These are phyloP conservation scores for Trametes punicea DNA, from an alignment of 768 basidiomycete species.

Conservation along the genomic window DNA sequence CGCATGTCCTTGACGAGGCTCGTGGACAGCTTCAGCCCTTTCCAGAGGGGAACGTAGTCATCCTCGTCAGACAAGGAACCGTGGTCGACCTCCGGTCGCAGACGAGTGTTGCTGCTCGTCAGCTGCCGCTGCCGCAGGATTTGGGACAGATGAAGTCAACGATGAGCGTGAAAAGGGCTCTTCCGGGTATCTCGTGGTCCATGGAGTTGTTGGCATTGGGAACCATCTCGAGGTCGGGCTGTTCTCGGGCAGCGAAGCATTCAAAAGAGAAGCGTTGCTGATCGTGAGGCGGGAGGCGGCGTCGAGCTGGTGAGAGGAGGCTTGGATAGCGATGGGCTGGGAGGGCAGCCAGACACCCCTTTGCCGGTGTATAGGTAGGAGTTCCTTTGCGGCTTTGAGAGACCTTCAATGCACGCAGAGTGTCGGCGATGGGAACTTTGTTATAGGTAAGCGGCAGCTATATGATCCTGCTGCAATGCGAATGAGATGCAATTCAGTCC, in stretches of 20 bases:
- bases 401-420: not conserved
- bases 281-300: not conserved
- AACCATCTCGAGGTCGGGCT: conserved; percentile 39
- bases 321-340: not conserved
- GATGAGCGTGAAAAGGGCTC: conserved; percentile 20
- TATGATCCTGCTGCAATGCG: conserved; percentile 5
- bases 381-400: not conserved
- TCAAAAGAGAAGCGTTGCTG: not conserved
- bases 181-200: not conserved
- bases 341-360: conserved; percentile 3
- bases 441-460: conserved; percentile 6
- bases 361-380: conserved; percentile 10
- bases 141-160: conserved; percentile 24
- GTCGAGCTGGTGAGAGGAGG: conserved; percentile 3
- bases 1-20: conserved; percentile 18
- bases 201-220: conserved; percentile 11
- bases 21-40: conserved; percentile 14
- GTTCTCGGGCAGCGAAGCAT: conserved; percentile 5
- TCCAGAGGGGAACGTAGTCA: conserved; percentile 27
- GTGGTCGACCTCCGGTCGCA: conserved; percentile 28
- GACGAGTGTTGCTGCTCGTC: conserved; percentile 29
- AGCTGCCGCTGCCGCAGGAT: conserved; percentile 23
- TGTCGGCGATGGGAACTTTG: conserved; percentile 8
- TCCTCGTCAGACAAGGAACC: conserved; percentile 23
- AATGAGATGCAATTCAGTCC: not conserved